Evolutionary conservation across 192 early-diverging fungal species (phyloP), one percentile per base, ranked within the genome.

Genomic region (Rhizophagus sp.): DNA sequence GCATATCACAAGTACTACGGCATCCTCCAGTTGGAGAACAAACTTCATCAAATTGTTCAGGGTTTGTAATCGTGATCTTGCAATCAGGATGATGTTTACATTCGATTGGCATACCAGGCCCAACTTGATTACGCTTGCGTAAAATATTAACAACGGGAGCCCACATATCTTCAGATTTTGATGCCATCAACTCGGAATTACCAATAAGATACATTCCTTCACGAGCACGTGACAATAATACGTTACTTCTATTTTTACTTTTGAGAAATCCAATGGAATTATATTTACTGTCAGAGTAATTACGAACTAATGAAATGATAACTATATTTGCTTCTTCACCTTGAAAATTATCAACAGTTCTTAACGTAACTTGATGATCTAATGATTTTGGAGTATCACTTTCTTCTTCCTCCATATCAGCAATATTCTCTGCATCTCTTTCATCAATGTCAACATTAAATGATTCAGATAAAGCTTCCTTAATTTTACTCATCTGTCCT

Each of bases 221-320:
- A 0, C 39, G 39, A 41, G 39, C 39, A 41, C 39, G 39, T 8
- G 89, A 90, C 3, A 90, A 49, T 8, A 90, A 70, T 1, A 91
- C 90, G 34, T 90, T 91, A 7, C 86, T 84, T 15, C 90, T 85
- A 73, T 91, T 91, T 24, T 65, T 70, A n/a, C 84, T 83, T 74
- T 88, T 88, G 63, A 90, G 76, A 76, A 91, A 91, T 3, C 90
- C 90, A 70, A 88, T 90, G 2, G 79, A 62, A 13, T 73, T 57
- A 15, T 79, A 61, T 10, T 79, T 76, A 13, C 76, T 39, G 1
- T 78, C 81, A 41, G 71, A 78, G 2, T 3, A 34, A 27, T 82
- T 85, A 5, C 86, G 84, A 15, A 86, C 85, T 71, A 86, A 76
- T 1, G 85, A 84, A 1, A 86, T 82, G 27, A 87, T 85, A 13